These are phyloP conservation scores for Prunus yedoensis DNA, from an alignment of 331 rosid genomes.

Conservation along the genomic window DNA sequence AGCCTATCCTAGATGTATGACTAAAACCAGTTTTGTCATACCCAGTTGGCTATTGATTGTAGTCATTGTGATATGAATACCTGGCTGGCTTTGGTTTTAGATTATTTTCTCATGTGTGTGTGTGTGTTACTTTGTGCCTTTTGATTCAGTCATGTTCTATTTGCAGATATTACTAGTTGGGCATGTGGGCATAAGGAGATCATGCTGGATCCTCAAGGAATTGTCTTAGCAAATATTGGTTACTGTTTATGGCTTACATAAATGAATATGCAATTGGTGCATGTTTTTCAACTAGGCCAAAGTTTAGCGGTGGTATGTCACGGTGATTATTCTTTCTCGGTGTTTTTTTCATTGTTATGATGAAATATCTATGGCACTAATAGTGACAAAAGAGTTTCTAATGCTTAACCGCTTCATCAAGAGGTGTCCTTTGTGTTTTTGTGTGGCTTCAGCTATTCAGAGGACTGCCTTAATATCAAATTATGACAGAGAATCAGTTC, in stretches of 20 bases:
- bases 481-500: neutral
- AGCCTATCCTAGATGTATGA: too few relatives aligned
- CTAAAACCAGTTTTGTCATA: neutral
- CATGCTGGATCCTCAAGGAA: neutral
- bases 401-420: neutral
- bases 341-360: neutral
- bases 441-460: slow-evolving; percentile 19
- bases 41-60: neutral
- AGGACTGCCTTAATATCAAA: neutral
- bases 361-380: slow-evolving; percentile 25
- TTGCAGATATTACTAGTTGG: neutral
- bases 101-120: neutral
- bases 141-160: neutral
- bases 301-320: neutral
- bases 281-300: slow-evolving; percentile 1
- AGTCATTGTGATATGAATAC: neutral
- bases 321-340: neutral
- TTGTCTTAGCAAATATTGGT: neutral
- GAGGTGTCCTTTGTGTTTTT: slow-evolving; percentile 11
- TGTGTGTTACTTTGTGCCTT: neutral
- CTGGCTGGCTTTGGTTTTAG: neutral
- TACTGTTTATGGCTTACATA: neutral
- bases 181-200: neutral
- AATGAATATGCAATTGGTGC: neutral
- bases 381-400: slow-evolving; percentile 21